phyloP scores from a whole-genome alignment of 257 asterid genomes.

The Solanum clarkiae region DNA sequence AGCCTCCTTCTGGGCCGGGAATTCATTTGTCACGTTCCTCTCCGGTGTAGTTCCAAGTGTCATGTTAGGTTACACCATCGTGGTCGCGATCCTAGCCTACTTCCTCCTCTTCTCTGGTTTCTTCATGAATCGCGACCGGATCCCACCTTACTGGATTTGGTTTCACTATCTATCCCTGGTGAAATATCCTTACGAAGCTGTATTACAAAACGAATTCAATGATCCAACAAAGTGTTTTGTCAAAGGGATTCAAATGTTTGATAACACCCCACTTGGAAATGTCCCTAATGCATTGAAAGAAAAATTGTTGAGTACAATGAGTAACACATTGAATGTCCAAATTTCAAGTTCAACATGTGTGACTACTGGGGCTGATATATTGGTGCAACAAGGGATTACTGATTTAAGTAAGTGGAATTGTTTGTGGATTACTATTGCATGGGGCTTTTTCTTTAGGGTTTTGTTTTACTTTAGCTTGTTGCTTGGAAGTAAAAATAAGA shows the following conservation, averaged over 20 bases:
- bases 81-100: slow-evolving; percentile 58
- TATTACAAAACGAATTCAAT: slow-evolving; percentile 52
- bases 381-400: slow-evolving; percentile 68
- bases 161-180: slow-evolving; percentile 66
- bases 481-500: slow-evolving; percentile 68
- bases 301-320: slow-evolving; percentile 40
- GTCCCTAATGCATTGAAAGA: slow-evolving; percentile 43
- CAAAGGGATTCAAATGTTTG: slow-evolving; percentile 60
- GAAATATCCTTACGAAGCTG: slow-evolving; percentile 78
- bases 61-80: slow-evolving; percentile 70
- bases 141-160: slow-evolving; percentile 85
- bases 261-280: slow-evolving; percentile 38
- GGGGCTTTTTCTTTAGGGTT: slow-evolving; percentile 79
- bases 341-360: slow-evolving; percentile 55
- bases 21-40: slow-evolving; percentile 64
- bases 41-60: slow-evolving; percentile 75
- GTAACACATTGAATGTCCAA: slow-evolving; percentile 40
- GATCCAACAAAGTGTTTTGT: slow-evolving; percentile 53
- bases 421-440: slow-evolving; percentile 52
- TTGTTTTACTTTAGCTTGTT: slow-evolving; percentile 58
- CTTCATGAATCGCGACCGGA: slow-evolving; percentile 64
- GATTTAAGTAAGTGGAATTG: slow-evolving; percentile 55
- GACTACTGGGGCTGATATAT: slow-evolving; percentile 61
- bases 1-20: slow-evolving; percentile 79
- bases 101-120: slow-evolving; percentile 71